Conservation (phyloP, 176 grass and related monocot species). For the Oryza officinalis region DNA sequence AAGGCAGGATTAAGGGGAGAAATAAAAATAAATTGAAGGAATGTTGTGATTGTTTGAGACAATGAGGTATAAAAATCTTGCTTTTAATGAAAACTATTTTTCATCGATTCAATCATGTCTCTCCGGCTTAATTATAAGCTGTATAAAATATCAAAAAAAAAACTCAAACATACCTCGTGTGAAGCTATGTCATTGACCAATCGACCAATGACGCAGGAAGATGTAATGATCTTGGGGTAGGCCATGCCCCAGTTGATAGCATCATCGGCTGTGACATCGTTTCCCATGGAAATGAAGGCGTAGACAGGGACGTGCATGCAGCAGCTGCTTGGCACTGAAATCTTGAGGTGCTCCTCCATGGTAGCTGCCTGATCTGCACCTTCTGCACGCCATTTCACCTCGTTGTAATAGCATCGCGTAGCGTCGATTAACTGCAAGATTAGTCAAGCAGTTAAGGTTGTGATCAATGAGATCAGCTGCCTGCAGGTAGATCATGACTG, state of each 20-base stretch:
- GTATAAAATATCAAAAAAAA: background rate
- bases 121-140: background rate
- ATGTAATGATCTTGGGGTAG: background rate
- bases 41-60: no score
- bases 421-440: background rate
- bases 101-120: background rate
- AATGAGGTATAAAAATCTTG: no score
- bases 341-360: background rate
- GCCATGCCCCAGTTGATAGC: background rate
- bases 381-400: background rate
- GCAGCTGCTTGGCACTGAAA: background rate
- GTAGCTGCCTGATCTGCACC: background rate
- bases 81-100: no score
- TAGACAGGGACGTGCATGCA: background rate
- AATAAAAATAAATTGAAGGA: no score
- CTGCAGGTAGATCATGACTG: no score
- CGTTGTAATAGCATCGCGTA: background rate
- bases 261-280: background rate
- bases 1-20: no score
- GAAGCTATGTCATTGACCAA: slow-evolving; percentile 16
- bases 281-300: background rate
- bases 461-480: background rate
- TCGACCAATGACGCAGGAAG: slow-evolving; percentile 6
- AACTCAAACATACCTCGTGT: background rate
- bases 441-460: background rate